These are phyloP conservation scores for Hypericum perforatum DNA, from an alignment of 345 rosid genomes.

Conservation along the genomic window DNA sequence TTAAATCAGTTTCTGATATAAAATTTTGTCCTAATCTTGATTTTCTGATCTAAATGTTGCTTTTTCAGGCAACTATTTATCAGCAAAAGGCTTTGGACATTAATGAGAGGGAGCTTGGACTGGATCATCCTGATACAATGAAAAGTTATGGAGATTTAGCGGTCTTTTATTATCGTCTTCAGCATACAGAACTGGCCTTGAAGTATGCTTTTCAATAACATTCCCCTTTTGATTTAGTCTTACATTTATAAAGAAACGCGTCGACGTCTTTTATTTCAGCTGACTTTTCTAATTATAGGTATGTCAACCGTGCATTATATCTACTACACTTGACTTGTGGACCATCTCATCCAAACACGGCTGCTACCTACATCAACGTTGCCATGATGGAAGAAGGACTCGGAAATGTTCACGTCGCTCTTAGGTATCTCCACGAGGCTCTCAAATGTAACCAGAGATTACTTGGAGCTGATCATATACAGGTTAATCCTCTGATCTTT, in stretches of 20 bases:
- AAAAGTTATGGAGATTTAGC: conserved; percentile 31
- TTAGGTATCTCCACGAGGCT: conserved; percentile 31
- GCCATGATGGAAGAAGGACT: conserved; percentile 35
- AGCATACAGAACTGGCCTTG: conserved; percentile 27
- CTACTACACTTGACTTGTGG: conserved; percentile 29
- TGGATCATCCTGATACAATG: conserved; percentile 32
- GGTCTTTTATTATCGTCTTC: conserved; percentile 28
- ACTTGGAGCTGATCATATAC: conserved; percentile 31
- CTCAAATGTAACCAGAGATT: conserved; percentile 26
- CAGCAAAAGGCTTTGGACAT: conserved; percentile 29
- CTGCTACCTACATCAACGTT: conserved; percentile 29
- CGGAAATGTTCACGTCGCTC: conserved; percentile 27
- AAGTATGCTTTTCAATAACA: conserved; percentile 17
- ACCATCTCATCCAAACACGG: conserved; percentile 30
- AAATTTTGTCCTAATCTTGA: not conserved
- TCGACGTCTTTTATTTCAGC: too few species aligned
- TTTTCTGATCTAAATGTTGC: conserved; percentile 6
- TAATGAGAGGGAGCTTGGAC: conserved; percentile 31
- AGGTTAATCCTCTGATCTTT: conserved; percentile 11
- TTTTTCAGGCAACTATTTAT: conserved; percentile 32
- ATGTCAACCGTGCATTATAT: conserved; percentile 29
- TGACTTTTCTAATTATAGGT: conserved; percentile 12
- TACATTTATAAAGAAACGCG: too few species aligned
- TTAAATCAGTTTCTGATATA: conserved; percentile 1
- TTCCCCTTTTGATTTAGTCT: not conserved